Evolutionary conservation across 129 eudicot genomes (phyloP).

Genomic region (Flaveria ramosissima): DNA sequence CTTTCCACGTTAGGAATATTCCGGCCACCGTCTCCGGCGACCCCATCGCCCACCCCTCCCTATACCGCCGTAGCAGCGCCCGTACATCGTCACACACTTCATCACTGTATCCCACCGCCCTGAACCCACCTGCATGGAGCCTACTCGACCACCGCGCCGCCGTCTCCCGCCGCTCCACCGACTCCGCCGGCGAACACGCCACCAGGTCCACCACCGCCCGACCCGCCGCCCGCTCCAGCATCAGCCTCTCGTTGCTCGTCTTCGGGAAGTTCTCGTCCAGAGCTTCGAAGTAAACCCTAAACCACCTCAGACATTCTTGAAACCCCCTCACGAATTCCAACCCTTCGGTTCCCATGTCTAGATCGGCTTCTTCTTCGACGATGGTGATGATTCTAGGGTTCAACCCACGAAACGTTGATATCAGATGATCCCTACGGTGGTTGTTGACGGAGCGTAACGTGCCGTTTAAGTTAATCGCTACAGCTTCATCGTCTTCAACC

Average conservation of each 20-base stretch:
- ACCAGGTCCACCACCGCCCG: slow-evolving; percentile 80
- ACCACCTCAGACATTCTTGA: slow-evolving; percentile 77
- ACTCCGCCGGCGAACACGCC: slow-evolving; percentile 60
- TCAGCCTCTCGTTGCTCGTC: slow-evolving; percentile 78
- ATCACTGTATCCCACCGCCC: slow-evolving; percentile 53
- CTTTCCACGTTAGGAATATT: slow-evolving; percentile 89
- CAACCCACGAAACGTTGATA: slow-evolving; percentile 53
- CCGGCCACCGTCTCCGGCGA: slow-evolving; percentile 60
- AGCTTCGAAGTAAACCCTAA: slow-evolving; percentile 82
- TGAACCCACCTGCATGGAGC: slow-evolving; percentile 54
- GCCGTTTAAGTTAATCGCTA: slow-evolving; percentile 73
- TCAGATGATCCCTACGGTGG: slow-evolving; percentile 49
- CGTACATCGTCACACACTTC: slow-evolving; percentile 95
- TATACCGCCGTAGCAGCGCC: slow-evolving; percentile 86
- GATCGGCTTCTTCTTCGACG: slow-evolving; percentile 91
- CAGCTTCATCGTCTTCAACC: slow-evolving; percentile 71
- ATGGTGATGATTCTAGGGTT: slow-evolving; percentile 66
- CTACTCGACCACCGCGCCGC: slow-evolving; percentile 73
- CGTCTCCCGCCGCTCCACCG: slow-evolving; percentile 74
- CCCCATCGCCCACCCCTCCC: slow-evolving; percentile 90
- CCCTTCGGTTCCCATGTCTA: slow-evolving; percentile 55
- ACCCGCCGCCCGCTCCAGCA: slow-evolving; percentile 79
- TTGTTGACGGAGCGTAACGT: slow-evolving; percentile 51
- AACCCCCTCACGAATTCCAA: slow-evolving; percentile 69
- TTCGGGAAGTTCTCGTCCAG: slow-evolving; percentile 66